Percentiles rank a stretch among this genome's conserved stretches.
phyloP scores from a whole-genome alignment of 2,329 filamentous ascomycete genomes.

The Colletotrichum lini region DNA sequence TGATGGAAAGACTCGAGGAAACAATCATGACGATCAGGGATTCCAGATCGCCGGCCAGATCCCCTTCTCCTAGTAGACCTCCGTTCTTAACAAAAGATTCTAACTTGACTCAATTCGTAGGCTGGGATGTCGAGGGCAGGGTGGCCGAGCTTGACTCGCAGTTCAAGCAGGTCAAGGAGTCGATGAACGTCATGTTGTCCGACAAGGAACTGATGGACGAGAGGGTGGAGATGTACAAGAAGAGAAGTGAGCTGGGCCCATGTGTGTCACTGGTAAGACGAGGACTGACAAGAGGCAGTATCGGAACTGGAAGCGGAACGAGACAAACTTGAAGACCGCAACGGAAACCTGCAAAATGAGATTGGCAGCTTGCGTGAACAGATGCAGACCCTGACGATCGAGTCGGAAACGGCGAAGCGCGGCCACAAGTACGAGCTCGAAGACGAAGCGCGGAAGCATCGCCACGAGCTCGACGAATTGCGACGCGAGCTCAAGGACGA shows the following conservation, averaged over 20 bases:
- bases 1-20: slow-evolving; percentile 47
- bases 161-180: slow-evolving; percentile 79
- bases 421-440: slow-evolving; percentile 68
- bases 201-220: slow-evolving; percentile 81
- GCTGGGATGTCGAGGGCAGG: slow-evolving; percentile 84
- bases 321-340: slow-evolving; percentile 62
- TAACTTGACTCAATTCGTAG: slow-evolving; percentile 76
- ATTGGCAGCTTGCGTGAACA: slow-evolving; percentile 62
- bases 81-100: slow-evolving; percentile 80
- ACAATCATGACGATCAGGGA: slow-evolving; percentile 52
- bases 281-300: slow-evolving; percentile 53
- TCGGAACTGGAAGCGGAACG: slow-evolving; percentile 65
- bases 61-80: slow-evolving; percentile 61
- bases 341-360: slow-evolving; percentile 72
- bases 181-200: slow-evolving; percentile 77
- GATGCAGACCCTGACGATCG: slow-evolving; percentile 55
- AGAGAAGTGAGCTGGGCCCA: slow-evolving; percentile 71
- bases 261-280: background rate
- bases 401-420: slow-evolving; percentile 60
- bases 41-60: slow-evolving; percentile 56
- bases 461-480: slow-evolving; percentile 70
- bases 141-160: slow-evolving; percentile 83
- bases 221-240: slow-evolving; percentile 80
- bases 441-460: slow-evolving; percentile 66
- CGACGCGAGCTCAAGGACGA: slow-evolving; percentile 67